phyloP scores from a whole-genome alignment of 441 rosid genomes.

The Breynia disticha region DNA sequence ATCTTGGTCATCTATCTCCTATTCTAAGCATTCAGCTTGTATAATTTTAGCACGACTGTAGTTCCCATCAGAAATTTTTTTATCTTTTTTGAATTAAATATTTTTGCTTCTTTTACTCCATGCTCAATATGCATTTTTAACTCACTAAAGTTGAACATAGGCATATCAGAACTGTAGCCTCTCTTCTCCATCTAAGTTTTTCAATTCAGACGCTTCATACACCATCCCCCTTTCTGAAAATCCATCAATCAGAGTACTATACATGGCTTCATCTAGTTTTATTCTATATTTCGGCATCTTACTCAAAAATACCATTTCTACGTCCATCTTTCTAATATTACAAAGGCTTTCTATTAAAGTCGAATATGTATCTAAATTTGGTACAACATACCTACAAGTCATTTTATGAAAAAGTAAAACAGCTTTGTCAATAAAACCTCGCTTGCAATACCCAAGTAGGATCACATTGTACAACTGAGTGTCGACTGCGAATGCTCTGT shows the following conservation, averaged over 20 bases:
- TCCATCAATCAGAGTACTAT: constrained; percentile 56
- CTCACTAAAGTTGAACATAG: constrained; percentile 33
- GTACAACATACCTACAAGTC: constrained; percentile 38
- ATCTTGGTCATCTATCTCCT: constrained; percentile 58
- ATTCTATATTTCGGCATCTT: constrained; percentile 64
- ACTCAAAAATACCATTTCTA: constrained; percentile 46
- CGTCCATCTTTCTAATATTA: constrained; percentile 58
- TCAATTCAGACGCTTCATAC: constrained; percentile 45
- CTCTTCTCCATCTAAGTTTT: constrained; percentile 50
- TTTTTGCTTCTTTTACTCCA: constrained; percentile 39
- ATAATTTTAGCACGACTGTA: constrained; percentile 22
- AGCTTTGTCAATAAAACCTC: constrained; percentile 48
- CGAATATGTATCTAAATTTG: constrained; percentile 51
- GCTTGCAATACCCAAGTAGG: constrained; percentile 41
- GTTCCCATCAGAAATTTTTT: constrained; percentile 32
- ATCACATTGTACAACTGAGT: constrained; percentile 42
- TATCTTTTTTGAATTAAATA: constrained; percentile 36
- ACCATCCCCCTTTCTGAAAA: constrained; percentile 50
- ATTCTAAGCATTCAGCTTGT: constrained; percentile 51
- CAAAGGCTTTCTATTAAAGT: constrained; percentile 60
- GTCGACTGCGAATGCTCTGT: constrained; percentile 38
- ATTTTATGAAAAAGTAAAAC: constrained; percentile 53
- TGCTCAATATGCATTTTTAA: constrained; percentile 37
- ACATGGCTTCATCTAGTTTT: constrained; percentile 35
- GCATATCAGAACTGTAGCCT: constrained; percentile 47